phyloP scores from a whole-genome alignment of 805 yeast genomes.

The Saccharomycopsis fermentans region DNA sequence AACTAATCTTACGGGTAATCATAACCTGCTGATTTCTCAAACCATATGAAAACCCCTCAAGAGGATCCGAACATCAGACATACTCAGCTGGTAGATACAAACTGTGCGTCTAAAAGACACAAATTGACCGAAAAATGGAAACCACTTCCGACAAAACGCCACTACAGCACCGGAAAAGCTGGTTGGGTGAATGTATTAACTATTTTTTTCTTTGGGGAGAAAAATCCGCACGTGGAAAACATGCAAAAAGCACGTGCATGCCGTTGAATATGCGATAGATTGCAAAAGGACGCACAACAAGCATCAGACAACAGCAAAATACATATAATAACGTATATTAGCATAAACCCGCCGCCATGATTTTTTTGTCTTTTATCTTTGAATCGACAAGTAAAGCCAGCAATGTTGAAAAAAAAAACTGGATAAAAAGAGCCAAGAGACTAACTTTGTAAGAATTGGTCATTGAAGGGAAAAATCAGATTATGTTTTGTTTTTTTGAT shows the following conservation, averaged over 20 bases:
- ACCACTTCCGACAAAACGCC: slow-evolving; percentile 17
- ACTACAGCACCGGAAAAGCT: slow-evolving; percentile 9
- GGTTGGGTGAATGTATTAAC: no score
- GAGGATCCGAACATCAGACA: slow-evolving; percentile 19
- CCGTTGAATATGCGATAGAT: no score
- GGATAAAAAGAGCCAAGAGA: background rate
- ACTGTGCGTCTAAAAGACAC: slow-evolving; percentile 6
- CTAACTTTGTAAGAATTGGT: background rate
- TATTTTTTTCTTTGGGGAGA: no score
- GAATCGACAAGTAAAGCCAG: background rate
- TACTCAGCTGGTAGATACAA: slow-evolving; percentile 18
- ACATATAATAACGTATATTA: no score
- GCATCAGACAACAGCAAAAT: no score
- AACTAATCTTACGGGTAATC: slow-evolving; percentile 12
- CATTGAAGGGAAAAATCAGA: background rate
- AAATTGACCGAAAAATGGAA: background rate
- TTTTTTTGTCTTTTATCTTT: no score
- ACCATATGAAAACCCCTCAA: slow-evolving; percentile 11
- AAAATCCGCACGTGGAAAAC: background rate
- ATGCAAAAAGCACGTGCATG: background rate
- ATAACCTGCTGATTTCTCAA: slow-evolving; percentile 12
- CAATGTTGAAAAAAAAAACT: background rate
- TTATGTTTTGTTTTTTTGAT: no score
- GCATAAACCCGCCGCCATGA: no score
- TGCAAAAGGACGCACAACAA: no score